Conservation (phyloP, 1,284 basidiomycete genomes). For the Microbotryomycetes sp. region DNA sequence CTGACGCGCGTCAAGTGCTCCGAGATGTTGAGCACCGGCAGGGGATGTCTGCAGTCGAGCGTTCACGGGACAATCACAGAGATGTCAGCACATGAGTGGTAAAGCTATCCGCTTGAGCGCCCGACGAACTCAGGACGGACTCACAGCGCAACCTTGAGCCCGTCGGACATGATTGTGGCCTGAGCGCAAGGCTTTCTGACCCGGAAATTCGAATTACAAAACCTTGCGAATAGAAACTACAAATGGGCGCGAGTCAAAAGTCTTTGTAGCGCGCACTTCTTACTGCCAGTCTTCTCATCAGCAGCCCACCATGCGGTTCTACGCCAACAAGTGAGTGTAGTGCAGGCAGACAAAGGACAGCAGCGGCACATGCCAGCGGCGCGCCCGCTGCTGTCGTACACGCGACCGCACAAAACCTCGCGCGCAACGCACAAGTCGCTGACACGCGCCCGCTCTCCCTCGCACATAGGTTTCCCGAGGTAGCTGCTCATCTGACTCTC, state of each 20-base stretch:
- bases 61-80: background rate
- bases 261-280: background rate
- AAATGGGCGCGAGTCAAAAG: too few relatives aligned
- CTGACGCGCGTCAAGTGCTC: constrained; percentile 83
- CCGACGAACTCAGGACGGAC: background rate
- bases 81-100: background rate
- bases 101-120: background rate
- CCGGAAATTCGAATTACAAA: too few relatives aligned
- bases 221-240: too few relatives aligned
- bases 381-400: background rate
- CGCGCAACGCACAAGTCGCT: background rate
- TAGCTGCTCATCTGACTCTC: background rate
- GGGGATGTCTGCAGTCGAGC: constrained; percentile 54
- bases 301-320: constrained; percentile 39
- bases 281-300: background rate
- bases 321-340: constrained; percentile 41
- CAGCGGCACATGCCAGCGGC: background rate
- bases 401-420: background rate
- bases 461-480: constrained; percentile 44
- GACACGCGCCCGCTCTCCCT: background rate
- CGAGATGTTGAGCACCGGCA: constrained; percentile 92
- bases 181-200: too few relatives aligned
- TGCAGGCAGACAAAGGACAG: background rate
- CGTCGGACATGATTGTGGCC: constrained; percentile 8
- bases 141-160: constrained; percentile 18